A percentile compares a stretch with the other conserved stretches of the same genome.
These are phyloP conservation scores for Anisodus acutangulus DNA, from an alignment of 257 asterid genomes.

Conservation along the genomic window DNA sequence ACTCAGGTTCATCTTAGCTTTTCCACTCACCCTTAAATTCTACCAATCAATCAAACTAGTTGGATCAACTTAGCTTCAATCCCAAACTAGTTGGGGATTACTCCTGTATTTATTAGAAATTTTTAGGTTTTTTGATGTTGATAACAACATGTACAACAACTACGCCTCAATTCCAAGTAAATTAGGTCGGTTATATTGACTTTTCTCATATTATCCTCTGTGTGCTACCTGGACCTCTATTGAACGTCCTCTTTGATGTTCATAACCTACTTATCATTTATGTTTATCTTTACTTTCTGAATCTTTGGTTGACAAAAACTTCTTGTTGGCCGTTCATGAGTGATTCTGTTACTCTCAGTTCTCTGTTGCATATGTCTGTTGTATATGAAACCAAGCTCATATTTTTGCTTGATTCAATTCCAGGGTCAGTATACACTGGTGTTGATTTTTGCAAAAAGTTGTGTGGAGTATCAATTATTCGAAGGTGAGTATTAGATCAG, in stretches of 20 bases:
- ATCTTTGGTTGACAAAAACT: not conserved
- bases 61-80: not conserved
- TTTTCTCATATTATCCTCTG: not conserved
- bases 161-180: not conserved
- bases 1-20: conserved; percentile 1
- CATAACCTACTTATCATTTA: not conserved
- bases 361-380: conserved; percentile 9
- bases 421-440: conserved; percentile 89
- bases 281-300: conserved; percentile 19
- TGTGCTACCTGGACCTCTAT: not conserved
- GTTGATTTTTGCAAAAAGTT: conserved; percentile 99
- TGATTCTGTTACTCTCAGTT: not conserved
- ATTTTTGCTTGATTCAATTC: conserved; percentile 37
- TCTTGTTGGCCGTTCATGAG: not conserved
- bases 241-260: not conserved
- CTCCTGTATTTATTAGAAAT: not conserved
- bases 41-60: conserved; percentile 23
- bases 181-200: not conserved
- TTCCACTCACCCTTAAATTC: not conserved
- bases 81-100: conserved; percentile 15
- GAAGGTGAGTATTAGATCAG: conserved; percentile 68
- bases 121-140: not conserved
- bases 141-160: not conserved
- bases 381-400: conserved; percentile 27
- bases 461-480: conserved; percentile 94